Evolutionary conservation across 306 rosid genomes (phyloP).

Genomic region (Lathyrus oleraceus): DNA sequence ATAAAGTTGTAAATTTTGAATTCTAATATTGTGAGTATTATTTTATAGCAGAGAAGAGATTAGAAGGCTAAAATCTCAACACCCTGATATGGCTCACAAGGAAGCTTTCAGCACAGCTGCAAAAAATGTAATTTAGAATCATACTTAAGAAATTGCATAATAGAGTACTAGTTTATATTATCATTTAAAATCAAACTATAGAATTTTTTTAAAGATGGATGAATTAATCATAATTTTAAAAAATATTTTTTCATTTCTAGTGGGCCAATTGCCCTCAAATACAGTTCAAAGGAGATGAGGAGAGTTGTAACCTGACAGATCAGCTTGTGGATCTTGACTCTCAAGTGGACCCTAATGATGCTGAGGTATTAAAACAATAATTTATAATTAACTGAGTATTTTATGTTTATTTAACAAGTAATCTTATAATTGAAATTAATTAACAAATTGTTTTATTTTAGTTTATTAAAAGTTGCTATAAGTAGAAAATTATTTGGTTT

Average conservation of each 20-base stretch:
- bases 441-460: not conserved
- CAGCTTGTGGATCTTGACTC: conserved; percentile 48
- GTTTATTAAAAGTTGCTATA: conserved; percentile 20
- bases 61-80: conserved; percentile 79
- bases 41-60: conserved; percentile 77
- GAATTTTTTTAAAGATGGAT: not conserved
- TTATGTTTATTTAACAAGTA: conserved; percentile 3
- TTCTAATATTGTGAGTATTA: conserved; percentile 20
- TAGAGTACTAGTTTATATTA: too few relatives aligned
- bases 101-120: conserved; percentile 94
- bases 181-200: not conserved
- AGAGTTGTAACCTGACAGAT: conserved; percentile 47
- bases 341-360: conserved; percentile 40
- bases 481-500: conserved; percentile 24
- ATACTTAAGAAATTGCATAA: too few relatives aligned
- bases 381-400: not conserved
- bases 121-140: conserved; percentile 40
- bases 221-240: conserved; percentile 8
- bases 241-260: conserved; percentile 49
- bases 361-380: conserved; percentile 42
- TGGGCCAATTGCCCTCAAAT: conserved; percentile 87
- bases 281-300: conserved; percentile 60
- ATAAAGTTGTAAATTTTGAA: not conserved
- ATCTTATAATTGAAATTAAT: not conserved
- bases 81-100: conserved; percentile 91